Percentiles rank a stretch among this genome's conserved stretches.
Conservation (phyloP, 2,329 filamentous ascomycete species). For the Ophioceras dolichostomum region DNA sequence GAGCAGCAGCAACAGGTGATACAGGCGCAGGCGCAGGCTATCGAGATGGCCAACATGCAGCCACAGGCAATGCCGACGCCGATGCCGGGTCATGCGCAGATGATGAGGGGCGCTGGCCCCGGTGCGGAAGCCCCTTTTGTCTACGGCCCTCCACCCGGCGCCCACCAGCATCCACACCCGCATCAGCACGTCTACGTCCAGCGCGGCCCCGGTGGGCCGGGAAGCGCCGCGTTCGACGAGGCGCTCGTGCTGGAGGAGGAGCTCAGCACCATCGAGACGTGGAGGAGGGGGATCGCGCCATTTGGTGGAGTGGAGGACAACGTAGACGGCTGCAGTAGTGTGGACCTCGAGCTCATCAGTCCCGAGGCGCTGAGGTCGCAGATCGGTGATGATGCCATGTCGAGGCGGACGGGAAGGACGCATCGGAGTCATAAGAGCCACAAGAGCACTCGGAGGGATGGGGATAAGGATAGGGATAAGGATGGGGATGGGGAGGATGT, state of each 20-base stretch:
- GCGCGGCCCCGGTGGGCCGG: constrained; percentile 1
- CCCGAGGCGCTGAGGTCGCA: constrained; percentile 38
- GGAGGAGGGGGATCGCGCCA: constrained; percentile 41
- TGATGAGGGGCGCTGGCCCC: background rate
- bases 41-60: background rate
- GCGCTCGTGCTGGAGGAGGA: constrained; percentile 46
- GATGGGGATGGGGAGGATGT: background rate
- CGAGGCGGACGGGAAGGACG: constrained; percentile 15
- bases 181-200: constrained; percentile 1
- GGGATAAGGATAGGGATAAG: too few relatives aligned
- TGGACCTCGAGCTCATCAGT: constrained; percentile 44
- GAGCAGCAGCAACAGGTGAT: constrained; percentile 15
- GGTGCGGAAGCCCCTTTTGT: background rate
- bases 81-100: background rate
- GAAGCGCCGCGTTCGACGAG: constrained; percentile 28
- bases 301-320: constrained; percentile 33
- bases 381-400: constrained; percentile 23
- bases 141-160: background rate
- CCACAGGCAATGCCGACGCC: too few relatives aligned
- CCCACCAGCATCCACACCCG: too few relatives aligned
- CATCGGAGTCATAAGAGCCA: constrained; percentile 12
- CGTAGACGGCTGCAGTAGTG: too few relatives aligned
- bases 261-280: constrained; percentile 44
- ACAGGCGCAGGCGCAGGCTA: constrained; percentile 6
- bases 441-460: constrained; percentile 15